Percentiles rank a stretch among this genome's conserved stretches.
Evolutionary conservation across 202 grass and related monocot species (phyloP).

Genomic region (Thinopyrum obtusiflorum): DNA sequence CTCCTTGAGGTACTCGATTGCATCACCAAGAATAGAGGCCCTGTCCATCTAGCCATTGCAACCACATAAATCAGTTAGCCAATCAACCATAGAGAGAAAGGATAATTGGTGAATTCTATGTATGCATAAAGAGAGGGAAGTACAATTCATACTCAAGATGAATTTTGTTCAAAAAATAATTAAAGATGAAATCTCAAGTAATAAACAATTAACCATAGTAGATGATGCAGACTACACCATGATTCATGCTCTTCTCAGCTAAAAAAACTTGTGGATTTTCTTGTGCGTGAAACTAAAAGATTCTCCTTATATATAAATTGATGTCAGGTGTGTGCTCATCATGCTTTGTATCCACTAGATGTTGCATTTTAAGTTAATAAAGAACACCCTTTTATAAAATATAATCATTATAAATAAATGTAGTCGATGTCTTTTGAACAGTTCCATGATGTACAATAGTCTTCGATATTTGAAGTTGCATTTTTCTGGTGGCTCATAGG

Average conservation of each 20-base stretch:
- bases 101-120: background rate
- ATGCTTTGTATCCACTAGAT: background rate
- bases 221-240: background rate
- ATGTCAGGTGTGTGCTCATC: background rate
- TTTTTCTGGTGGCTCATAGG: background rate
- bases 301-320: background rate
- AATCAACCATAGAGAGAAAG: background rate
- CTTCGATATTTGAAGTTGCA: background rate
- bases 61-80: conserved; percentile 1
- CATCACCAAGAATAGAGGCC: conserved; percentile 83
- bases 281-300: background rate
- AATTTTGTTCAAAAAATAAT: background rate
- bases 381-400: too few relatives aligned
- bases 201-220: conserved; percentile 22
- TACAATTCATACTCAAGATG: background rate
- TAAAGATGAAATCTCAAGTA: conserved; percentile 9
- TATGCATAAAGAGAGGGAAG: background rate
- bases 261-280: background rate
- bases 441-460: background rate
- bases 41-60: conserved; percentile 75
- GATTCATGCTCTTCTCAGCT: background rate
- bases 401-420: background rate
- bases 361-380: background rate
- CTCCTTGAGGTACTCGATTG: conserved; percentile 86
- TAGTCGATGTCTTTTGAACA: background rate